Conservation (phyloP, 371 early-diverging fungal species). For the Mucor plumbeus region DNA sequence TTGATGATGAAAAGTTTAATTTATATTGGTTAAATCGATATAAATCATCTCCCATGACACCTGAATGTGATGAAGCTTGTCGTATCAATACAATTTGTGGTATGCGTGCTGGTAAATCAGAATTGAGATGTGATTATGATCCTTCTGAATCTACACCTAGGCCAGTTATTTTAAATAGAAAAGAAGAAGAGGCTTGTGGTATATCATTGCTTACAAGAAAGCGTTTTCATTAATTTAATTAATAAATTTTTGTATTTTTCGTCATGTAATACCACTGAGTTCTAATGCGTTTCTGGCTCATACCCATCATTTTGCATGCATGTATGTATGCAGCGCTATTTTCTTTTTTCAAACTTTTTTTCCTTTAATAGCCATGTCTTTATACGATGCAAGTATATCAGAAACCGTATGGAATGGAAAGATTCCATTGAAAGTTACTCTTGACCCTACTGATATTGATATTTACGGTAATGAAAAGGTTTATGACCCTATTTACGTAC, state of each 20-base stretch:
- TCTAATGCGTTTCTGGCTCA: neutral
- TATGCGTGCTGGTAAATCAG: conserved; percentile 62
- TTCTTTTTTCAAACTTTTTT: neutral
- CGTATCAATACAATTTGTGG: conserved; percentile 49
- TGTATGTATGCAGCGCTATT: neutral
- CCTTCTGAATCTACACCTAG: conserved; percentile 15
- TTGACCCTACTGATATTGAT: conserved; percentile 46
- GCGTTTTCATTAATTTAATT: neutral
- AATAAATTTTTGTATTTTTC: neutral
- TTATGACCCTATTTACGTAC: conserved; percentile 60
- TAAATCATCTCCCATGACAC: conserved; percentile 46
- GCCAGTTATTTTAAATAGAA: conserved; percentile 12
- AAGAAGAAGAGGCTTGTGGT: conserved; percentile 16
- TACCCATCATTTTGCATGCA: neutral
- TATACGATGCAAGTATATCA: conserved; percentile 35
- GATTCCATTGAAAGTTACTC: conserved; percentile 57
- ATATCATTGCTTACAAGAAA: conserved; percentile 3
- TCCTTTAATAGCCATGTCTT: conserved; percentile 15
- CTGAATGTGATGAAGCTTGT: conserved; percentile 49
- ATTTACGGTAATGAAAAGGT: conserved; percentile 28
- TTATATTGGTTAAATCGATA: conserved; percentile 48
- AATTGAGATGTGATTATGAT: conserved; percentile 52
- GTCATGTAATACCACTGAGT: neutral
- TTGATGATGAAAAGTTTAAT: conserved; percentile 41
- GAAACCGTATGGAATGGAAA: conserved; percentile 62